phyloP scores from a whole-genome alignment of 2,329 filamentous ascomycete genomes.

The Diplodia corticola region DNA sequence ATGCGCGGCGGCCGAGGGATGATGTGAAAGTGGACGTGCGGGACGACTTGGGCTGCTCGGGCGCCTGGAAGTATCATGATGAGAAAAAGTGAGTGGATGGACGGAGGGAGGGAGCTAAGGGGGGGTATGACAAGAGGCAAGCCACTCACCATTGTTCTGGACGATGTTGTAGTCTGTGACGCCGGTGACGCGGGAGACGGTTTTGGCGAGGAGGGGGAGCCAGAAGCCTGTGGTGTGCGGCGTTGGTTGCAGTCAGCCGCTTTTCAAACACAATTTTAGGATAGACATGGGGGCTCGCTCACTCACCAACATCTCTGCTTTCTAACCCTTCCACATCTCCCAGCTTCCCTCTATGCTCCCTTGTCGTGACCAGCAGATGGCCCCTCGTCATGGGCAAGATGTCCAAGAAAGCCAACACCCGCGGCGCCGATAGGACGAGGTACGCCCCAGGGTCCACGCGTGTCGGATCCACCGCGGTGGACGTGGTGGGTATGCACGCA shows the following conservation, averaged over 20 bases:
- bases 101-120: not conserved
- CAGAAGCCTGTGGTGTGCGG: constrained; percentile 43
- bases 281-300: no score
- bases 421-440: constrained; percentile 74
- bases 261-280: no score
- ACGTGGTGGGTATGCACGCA: constrained; percentile 31
- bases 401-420: constrained; percentile 85
- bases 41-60: constrained; percentile 86
- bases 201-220: constrained; percentile 71
- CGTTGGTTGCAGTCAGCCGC: not conserved
- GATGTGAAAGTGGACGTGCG: constrained; percentile 92
- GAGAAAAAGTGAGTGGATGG: not conserved
- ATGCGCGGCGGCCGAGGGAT: constrained; percentile 71
- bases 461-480: constrained; percentile 30
- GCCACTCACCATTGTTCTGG: constrained; percentile 76
- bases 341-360: constrained; percentile 75
- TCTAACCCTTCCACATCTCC: constrained; percentile 65
- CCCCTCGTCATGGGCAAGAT: constrained; percentile 84
- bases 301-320: constrained; percentile 65
- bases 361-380: constrained; percentile 79
- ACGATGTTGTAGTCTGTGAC: constrained; percentile 92
- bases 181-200: constrained; percentile 67
- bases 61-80: constrained; percentile 61
- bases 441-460: constrained; percentile 46
- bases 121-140: not conserved